These are phyloP conservation scores for Colletotrichum limetticola DNA, from an alignment of 2,329 filamentous ascomycete genomes.

Conservation along the genomic window DNA sequence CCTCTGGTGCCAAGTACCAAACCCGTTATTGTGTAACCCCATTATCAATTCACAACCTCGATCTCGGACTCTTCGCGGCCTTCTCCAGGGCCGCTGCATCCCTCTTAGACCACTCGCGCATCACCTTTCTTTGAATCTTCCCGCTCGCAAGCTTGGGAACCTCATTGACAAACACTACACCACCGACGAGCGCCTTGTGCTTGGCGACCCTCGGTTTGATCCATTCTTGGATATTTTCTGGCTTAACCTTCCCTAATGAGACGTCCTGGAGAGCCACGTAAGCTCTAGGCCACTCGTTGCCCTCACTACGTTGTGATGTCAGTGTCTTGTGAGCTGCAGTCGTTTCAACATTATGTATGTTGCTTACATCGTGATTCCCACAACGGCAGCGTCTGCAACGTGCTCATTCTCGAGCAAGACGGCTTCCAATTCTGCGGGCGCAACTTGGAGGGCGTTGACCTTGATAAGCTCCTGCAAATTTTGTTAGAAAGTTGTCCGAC, in stretches of 20 bases:
- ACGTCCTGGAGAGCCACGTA: slow-evolving; percentile 62
- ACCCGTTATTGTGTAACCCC: background rate
- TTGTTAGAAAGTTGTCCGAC: background rate
- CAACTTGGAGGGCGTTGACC: slow-evolving; percentile 69
- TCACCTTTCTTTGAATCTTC: slow-evolving; percentile 66
- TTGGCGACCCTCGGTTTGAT: slow-evolving; percentile 59
- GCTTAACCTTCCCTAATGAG: slow-evolving; percentile 55
- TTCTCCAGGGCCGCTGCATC: slow-evolving; percentile 52
- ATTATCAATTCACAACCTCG: slow-evolving; percentile 22
- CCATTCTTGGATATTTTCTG: slow-evolving; percentile 62
- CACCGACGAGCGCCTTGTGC: slow-evolving; percentile 63
- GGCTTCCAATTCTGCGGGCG: slow-evolving; percentile 67
- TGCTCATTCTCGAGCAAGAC: slow-evolving; percentile 61
- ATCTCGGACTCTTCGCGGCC: slow-evolving; percentile 3
- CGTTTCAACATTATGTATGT: background rate
- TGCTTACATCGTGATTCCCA: slow-evolving; percentile 60
- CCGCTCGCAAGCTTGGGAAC: slow-evolving; percentile 67
- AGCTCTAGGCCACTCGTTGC: slow-evolving; percentile 63
- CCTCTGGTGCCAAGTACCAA: background rate
- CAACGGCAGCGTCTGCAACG: slow-evolving; percentile 64
- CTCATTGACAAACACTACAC: slow-evolving; percentile 64
- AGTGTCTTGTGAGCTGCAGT: background rate
- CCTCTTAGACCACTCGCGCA: slow-evolving; percentile 67
- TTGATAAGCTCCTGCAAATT: slow-evolving; percentile 64
- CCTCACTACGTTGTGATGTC: slow-evolving; percentile 44